phyloP scores from a whole-genome alignment of 148 eudicot genomes.

The Oxyria digyna region DNA sequence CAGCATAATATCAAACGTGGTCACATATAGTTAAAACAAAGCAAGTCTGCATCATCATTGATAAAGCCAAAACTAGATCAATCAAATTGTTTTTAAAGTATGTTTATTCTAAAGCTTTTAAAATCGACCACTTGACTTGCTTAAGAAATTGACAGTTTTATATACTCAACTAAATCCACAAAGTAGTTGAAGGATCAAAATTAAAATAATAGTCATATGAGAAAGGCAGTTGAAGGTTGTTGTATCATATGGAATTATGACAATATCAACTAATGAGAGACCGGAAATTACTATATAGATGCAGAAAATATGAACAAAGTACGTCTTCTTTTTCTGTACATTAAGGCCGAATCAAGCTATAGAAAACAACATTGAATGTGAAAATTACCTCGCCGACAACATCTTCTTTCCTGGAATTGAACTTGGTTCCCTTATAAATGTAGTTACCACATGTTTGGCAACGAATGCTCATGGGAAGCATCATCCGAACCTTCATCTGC shows the following conservation, averaged over 20 bases:
- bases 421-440: slow-evolving; percentile 81
- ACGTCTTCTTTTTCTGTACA: neutral
- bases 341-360: neutral
- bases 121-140: no score
- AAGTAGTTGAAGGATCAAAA: neutral
- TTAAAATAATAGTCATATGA: neutral
- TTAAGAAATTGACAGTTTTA: no score
- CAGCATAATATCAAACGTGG: no score
- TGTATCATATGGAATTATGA: neutral
- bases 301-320: no score
- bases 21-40: no score
- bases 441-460: slow-evolving; percentile 80
- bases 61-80: no score
- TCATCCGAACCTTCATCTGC: slow-evolving; percentile 82
- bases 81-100: no score
- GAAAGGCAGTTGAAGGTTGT: neutral
- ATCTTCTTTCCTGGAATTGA: slow-evolving; percentile 72
- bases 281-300: no score
- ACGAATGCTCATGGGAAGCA: slow-evolving; percentile 89
- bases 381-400: slow-evolving; percentile 57
- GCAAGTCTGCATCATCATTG: no score
- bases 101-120: no score
- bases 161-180: no score
- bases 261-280: neutral
- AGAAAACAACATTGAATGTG: neutral